Evolutionary conservation across 2,329 filamentous ascomycete genomes (phyloP).

Genomic region (Monosporascus sp.): DNA sequence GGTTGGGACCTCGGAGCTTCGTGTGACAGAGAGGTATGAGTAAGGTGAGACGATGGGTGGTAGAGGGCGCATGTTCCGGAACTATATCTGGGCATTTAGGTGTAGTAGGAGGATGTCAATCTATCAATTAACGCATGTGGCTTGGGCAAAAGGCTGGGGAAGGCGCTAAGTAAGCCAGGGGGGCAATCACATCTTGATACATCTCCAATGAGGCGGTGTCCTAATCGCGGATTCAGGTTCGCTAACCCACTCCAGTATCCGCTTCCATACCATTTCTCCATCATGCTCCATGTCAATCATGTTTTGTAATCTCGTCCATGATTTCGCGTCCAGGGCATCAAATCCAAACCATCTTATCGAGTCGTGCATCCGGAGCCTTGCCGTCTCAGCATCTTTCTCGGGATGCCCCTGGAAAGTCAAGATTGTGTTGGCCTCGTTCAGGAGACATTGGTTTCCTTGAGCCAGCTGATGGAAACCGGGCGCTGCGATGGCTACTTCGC

Average conservation of each 20-base stretch:
- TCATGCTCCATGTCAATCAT: slow-evolving; percentile 30
- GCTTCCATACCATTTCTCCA: slow-evolving; percentile 32
- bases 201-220: not conserved
- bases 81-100: no score
- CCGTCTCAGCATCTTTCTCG: slow-evolving; percentile 36
- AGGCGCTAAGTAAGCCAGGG: not conserved
- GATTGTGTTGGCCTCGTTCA: slow-evolving; percentile 33
- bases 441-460: slow-evolving; percentile 32
- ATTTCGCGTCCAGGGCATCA: slow-evolving; percentile 24
- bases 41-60: no score
- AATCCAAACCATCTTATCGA: slow-evolving; percentile 32
- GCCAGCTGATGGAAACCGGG: slow-evolving; percentile 31
- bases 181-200: not conserved
- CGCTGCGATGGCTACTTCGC: slow-evolving; percentile 30
- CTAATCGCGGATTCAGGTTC: slow-evolving; percentile 2
- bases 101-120: no score
- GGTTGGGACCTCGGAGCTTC: no score
- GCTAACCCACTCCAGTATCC: slow-evolving; percentile 27
- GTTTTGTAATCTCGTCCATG: slow-evolving; percentile 20
- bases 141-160: not conserved
- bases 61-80: no score
- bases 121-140: not conserved
- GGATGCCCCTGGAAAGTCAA: slow-evolving; percentile 42
- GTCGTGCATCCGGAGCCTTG: slow-evolving; percentile 33
- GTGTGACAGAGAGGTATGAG: no score